Base-by-base conservation (phyloP, 805 yeast genomes). In the Candida manassasensis region DNA sequence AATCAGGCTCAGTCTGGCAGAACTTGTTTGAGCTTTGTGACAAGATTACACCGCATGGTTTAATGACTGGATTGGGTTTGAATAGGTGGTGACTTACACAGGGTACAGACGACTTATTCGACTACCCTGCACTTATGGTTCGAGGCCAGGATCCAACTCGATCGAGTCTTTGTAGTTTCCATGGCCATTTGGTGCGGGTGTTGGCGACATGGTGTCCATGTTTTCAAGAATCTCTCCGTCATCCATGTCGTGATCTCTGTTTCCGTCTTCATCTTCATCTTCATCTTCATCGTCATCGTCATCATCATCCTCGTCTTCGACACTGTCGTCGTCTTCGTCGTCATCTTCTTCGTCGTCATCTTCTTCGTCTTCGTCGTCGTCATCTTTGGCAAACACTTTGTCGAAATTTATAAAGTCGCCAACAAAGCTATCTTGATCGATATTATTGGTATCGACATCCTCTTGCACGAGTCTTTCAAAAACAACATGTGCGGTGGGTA, bases 351-450 rank as follows among this genome's bases (percentile, higher is more conserved):
- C 34, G 2, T 19, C 34, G 8, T 25, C 39, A 13, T 28, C 26
- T n/a, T 32, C 38, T 12, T 29, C 38, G 8, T 36, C 34, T 19
- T 27, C 17, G 9, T 32, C 37, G 5, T 33, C 40, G 11, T 32
- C 31, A n/a, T 22, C 28, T 12, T 35, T 24, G 12, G 37, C 38
- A 28, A 50, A 46, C 18, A 41, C 42, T 15, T 42, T 41, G 24
- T 48, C 51, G 31, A 53, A 55, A 38, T 56, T 50, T 14, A 52
- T 48, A 41, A 58, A 61, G 22, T 61, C 65, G 17, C 48, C 49
- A 6, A 50, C 39, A 31, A 61, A 61, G 16, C 53, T 61, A 11
- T 49, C 56, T 19, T 49, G 50, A 14, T 38, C 42, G 35, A 55
- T 42, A 7, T 30, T 30, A 16, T 16, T 10, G 4, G 19, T 34